phyloP scores from a whole-genome alignment of 768 basidiomycete species.

The Tulasnella calospora region DNA sequence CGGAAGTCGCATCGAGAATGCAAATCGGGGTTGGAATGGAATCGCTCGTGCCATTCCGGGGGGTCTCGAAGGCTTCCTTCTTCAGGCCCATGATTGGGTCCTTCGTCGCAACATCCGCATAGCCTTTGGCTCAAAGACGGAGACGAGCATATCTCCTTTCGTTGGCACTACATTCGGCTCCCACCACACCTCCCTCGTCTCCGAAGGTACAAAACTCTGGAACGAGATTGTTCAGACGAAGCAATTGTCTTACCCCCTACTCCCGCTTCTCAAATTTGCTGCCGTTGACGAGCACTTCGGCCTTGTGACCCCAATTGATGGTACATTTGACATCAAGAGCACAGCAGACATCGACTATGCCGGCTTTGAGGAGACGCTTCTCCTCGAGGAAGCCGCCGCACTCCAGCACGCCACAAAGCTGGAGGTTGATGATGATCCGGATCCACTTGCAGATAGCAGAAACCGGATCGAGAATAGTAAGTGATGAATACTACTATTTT shows the following conservation, averaged over 20 bases:
- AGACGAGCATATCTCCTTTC: not conserved
- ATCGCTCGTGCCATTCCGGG: not conserved
- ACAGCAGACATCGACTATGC: not conserved
- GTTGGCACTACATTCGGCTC: not conserved
- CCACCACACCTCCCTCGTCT: not conserved
- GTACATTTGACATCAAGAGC: not conserved
- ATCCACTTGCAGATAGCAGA: no score
- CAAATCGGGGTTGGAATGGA: not conserved
- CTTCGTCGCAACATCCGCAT: not conserved
- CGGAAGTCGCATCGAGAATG: not conserved
- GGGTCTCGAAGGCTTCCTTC: not conserved
- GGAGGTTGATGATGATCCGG: not conserved
- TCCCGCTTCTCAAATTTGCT: not conserved
- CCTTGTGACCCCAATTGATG: not conserved
- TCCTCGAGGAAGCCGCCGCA: not conserved
- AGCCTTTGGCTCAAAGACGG: not conserved
- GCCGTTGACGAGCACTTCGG: not conserved
- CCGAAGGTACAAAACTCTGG: not conserved
- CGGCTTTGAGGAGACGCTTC: not conserved
- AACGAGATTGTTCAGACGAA: not conserved
- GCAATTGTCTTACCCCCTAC: not conserved
- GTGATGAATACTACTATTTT: no score
- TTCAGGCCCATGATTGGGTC: not conserved
- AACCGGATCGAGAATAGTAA: no score
- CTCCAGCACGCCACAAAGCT: no score